Conservation (phyloP, 306 rosid species). For the Lathyrus tuberosus region DNA sequence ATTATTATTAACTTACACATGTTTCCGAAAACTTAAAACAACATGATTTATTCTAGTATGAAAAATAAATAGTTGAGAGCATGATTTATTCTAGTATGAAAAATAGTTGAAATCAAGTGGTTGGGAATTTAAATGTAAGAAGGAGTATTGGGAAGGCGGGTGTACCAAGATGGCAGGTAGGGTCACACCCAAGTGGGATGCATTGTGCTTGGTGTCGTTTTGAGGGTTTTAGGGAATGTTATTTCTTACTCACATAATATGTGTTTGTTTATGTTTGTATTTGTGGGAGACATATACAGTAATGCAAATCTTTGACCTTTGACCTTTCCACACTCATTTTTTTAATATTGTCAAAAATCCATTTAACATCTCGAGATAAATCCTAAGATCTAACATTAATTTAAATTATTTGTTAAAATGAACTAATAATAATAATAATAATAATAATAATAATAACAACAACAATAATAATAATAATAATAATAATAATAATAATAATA, state of each 20-base stretch:
- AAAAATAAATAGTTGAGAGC: neutral
- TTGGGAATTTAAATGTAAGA: neutral
- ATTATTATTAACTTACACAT: no score
- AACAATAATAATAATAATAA: neutral
- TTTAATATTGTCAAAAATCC: conserved; percentile 9
- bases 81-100: no score
- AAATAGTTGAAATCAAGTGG: neutral
- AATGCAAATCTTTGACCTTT: conserved; percentile 87
- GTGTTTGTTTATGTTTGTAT: conserved; percentile 31
- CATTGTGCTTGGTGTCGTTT: conserved; percentile 69
- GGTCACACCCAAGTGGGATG: conserved; percentile 58
- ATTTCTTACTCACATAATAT: conserved; percentile 42
- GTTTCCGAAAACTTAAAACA: no score
- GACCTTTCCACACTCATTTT: conserved; percentile 42
- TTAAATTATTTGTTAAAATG: no score
- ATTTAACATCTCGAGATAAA: conserved; percentile 80
- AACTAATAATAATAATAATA: no score
- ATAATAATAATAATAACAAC: no score
- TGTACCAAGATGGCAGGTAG: conserved; percentile 71
- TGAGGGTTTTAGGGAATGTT: conserved; percentile 79
- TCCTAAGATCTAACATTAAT: conserved; percentile 39
- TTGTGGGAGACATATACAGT: conserved; percentile 73
- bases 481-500: neutral
- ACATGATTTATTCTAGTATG: neutral
- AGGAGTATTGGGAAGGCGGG: conserved; percentile 46